Evolutionary conservation across 2,329 filamentous ascomycete species (phyloP), one percentile per base, ranked within the genome.

Genomic region (Arthrocladium fulminans): DNA sequence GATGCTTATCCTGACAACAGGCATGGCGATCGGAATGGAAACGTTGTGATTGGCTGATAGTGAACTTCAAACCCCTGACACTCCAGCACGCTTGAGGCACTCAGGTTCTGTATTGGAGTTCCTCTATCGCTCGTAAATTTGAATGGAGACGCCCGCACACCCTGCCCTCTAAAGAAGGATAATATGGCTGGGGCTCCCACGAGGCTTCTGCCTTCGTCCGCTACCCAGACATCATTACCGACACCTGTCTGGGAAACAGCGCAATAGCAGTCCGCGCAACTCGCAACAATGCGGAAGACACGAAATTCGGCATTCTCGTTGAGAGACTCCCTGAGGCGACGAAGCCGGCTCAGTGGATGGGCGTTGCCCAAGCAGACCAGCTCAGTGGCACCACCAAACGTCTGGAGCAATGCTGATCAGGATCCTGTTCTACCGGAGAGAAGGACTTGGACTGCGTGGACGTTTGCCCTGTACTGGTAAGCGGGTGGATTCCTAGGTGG

Each of bases 341-440:
- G 40, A 43, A 24, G 9, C 40, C 40, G 22, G 15, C 3, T 35
- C 8, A 15, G 17, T 17, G 40, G 39, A 2, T 54, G 51, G 51
- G 24, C 34, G 22, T 23, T 54, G 12, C 51, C 51, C 13, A 51
- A 49, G 38, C 50, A 52, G 29, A 39, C 25, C 2, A 49, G 40
- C 37, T 45, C 44, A 13, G 25, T 51, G 5, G 51, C 51, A 24
- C 49, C 50, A 19, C 39, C 45, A 29, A 19, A 47, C 23, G 50
- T 49, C 41, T 67, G 67, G 65, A 74, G 69, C 9, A 74, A 73
- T 49, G 67, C 65, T 54, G 73, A 75, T 57, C 62, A 75, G 4
- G 73, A 75, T 47, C 73, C 73, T 8, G 51, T 57, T 2, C 54
- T 53, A 15, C 48, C 48, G 32, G 39, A 50, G 29, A 50, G 51